These are phyloP conservation scores for Solanum megistacrolobum DNA, from an alignment of 257 asterid species.

Conservation along the genomic window DNA sequence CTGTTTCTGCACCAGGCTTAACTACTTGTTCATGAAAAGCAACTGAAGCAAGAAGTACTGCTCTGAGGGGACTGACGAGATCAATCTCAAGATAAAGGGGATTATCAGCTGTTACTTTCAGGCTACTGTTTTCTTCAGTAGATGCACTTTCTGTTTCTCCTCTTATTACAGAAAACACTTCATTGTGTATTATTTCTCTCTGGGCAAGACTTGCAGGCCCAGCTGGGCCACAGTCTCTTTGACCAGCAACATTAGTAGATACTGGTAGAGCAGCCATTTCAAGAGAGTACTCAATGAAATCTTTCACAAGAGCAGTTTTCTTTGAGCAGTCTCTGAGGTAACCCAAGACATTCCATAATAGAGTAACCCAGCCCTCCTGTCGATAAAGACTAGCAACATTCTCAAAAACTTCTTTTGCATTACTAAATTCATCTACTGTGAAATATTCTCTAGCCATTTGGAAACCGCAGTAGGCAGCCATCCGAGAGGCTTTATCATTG, in stretches of 20 bases:
- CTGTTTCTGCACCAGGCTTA: constrained; percentile 75
- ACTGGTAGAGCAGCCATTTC: constrained; percentile 95
- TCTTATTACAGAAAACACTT: constrained; percentile 71
- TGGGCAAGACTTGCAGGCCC: constrained; percentile 63
- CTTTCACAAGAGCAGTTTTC: constrained; percentile 60
- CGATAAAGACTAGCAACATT: constrained; percentile 71
- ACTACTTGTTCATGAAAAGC: constrained; percentile 91
- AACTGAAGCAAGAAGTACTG: constrained; percentile 81
- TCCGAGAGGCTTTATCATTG: constrained; percentile 54
- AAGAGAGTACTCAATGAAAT: constrained; percentile 87
- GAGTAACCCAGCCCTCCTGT: constrained; percentile 83
- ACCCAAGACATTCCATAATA: constrained; percentile 87
- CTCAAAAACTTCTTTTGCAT: constrained; percentile 75
- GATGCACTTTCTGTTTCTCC: constrained; percentile 43
- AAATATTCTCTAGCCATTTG: constrained; percentile 84
- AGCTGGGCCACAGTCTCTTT: constrained; percentile 73
- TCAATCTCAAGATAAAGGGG: constrained; percentile 95
- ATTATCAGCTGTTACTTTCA: constrained; percentile 51
- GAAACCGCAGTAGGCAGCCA: constrained; percentile 81
- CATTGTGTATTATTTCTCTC: constrained; percentile 69
- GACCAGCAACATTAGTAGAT: constrained; percentile 27
- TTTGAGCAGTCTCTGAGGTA: constrained; percentile 88
- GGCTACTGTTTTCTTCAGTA: constrained; percentile 29
- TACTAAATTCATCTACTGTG: constrained; percentile 36
- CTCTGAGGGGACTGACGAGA: constrained; percentile 87